phyloP scores from a whole-genome alignment of 805 yeast genomes.

The Pichia manshurica region DNA sequence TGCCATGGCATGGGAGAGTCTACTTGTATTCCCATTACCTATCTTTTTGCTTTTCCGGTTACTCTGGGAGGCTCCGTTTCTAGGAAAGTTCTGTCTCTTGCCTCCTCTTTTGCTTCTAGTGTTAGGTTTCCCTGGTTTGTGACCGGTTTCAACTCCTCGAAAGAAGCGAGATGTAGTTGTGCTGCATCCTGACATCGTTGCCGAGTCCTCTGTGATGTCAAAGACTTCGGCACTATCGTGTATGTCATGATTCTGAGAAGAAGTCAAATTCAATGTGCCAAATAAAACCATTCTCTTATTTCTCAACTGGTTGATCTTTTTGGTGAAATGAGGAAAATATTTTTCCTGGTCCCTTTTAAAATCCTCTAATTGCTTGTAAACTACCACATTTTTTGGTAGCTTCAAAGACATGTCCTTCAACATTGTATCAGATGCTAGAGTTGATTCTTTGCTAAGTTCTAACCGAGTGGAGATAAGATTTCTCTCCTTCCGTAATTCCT shows the following conservation, averaged over 20 bases:
- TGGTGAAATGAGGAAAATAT: conserved; percentile 24
- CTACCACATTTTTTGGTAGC: conserved; percentile 47
- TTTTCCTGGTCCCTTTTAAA: conserved; percentile 28
- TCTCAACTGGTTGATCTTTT: conserved; percentile 20
- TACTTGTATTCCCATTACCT: neutral
- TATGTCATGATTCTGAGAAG: neutral
- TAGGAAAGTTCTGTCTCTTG: neutral
- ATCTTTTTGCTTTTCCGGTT: neutral
- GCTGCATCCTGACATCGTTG: neutral
- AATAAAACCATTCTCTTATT: conserved; percentile 16
- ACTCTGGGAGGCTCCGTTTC: neutral
- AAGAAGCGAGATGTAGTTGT: too few species aligned
- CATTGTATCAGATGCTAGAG: conserved; percentile 35
- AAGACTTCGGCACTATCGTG: neutral
- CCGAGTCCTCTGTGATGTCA: neutral
- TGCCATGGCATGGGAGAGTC: neutral
- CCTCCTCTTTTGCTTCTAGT: neutral
- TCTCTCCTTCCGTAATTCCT: conserved; percentile 36
- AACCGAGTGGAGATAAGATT: conserved; percentile 37
- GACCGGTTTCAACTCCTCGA: too few species aligned
- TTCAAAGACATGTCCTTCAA: conserved; percentile 50
- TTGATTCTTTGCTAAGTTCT: conserved; percentile 30
- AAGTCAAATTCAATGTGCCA: conserved; percentile 8
- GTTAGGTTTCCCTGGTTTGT: neutral
- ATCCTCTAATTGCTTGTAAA: conserved; percentile 37